Conservation (phyloP, 2,329 filamentous ascomycete species). For the Talaromyces sp. region DNA sequence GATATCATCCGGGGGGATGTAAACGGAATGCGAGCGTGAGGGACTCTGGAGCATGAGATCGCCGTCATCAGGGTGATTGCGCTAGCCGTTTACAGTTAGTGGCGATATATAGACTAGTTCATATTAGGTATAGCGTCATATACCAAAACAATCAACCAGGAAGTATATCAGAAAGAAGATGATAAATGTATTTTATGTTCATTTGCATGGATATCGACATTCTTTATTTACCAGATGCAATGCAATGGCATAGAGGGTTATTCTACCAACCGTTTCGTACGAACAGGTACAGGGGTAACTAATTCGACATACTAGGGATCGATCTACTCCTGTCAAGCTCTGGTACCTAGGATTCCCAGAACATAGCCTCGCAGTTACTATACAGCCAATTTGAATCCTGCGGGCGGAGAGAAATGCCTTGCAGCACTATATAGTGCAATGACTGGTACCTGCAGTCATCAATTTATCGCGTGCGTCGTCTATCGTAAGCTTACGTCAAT, state of each 20-base stretch:
- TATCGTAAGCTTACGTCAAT: not conserved
- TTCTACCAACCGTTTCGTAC: not conserved
- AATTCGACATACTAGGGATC: too few relatives aligned
- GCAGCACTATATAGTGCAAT: too few relatives aligned
- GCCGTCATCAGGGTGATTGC: not conserved
- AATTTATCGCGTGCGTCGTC: not conserved
- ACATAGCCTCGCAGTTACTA: too few relatives aligned
- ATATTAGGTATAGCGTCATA: not conserved
- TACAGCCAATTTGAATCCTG: too few relatives aligned
- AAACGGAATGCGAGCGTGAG: not conserved
- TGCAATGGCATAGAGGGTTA: not conserved
- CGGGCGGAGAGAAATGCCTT: too few relatives aligned
- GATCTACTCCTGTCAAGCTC: too few relatives aligned
- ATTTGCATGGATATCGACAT: not conserved
- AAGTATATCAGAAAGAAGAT: not conserved
- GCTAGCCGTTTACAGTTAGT: not conserved
- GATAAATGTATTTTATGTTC: not conserved
- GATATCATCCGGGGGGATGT: not conserved
- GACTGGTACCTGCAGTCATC: not conserved
- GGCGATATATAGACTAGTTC: not conserved
- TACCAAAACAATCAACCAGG: not conserved
- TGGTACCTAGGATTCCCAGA: too few relatives aligned
- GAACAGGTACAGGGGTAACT: not conserved
- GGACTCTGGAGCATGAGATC: not conserved
- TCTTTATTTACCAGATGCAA: not conserved